Base-by-base conservation (phyloP, 495 filamentous ascomycete species). In the Tuber umbilicatum region DNA sequence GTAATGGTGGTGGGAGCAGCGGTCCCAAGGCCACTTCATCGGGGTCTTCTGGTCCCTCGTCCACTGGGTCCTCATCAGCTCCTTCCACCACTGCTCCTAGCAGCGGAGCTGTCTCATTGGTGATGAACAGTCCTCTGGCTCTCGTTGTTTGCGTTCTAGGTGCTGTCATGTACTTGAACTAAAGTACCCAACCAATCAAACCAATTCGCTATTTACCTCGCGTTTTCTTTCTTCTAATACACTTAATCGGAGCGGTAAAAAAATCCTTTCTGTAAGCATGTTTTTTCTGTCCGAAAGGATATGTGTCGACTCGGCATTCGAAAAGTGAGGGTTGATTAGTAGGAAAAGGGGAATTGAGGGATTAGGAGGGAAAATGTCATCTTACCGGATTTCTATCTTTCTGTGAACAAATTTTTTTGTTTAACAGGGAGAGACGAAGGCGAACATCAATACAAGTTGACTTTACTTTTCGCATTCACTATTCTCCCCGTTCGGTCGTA, bases 111-210 rank as follows among this genome's bases (percentile, higher is more conserved):
- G 73, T 74, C 23, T 47, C 78, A 23, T 43, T 71, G 39, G 40
- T 80, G 60, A 69, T 80, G 64, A 79, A 76, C 71, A 81, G 79
- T 67, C 79, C 79, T 37, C 70, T 81, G 60, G 79, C 79, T 41
- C 72, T 81, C 45, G 78, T 81, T 27, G 79, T 79, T 31, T 81
- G 79, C n/a, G 67, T 81, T 38, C 71, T 81, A 37, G 79, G 74
- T 73, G 79, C 76, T 6, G 74, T 81, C 43, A 43, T 81, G 43
- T 81, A 80, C 78, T 74, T 81, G 74, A 81, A 81, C 79, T 81
- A 80, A 80, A 64, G 27, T 31, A 64, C n/a, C 10, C 50, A 16
- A 31, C 27, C 55, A 64, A 31, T 10, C 23, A 27, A 55, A 55
- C 50, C 23, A 55, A 55, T 55, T 64, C 14, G 55, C n/a, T 64